Percentiles rank a stretch among this genome's conserved stretches.
phyloP scores from a whole-genome alignment of 2,329 filamentous ascomycete genomes.

The Dactylellina cionopaga region DNA sequence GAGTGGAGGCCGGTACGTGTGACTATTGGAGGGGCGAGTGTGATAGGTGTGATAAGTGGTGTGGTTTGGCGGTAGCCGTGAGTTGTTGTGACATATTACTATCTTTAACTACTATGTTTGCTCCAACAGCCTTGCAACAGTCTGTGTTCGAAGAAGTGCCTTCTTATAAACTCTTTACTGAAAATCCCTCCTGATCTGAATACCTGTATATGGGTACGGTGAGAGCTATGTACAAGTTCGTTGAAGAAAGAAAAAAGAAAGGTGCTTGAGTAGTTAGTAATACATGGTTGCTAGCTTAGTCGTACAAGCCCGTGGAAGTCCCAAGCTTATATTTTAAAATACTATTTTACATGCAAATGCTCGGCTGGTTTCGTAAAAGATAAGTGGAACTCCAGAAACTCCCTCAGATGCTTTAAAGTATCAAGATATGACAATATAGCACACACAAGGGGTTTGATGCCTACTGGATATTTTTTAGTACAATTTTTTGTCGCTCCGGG shows the following conservation, averaged over 20 bases:
- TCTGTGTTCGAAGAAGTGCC: neutral
- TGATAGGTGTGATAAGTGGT: neutral
- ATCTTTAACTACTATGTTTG: too few species aligned
- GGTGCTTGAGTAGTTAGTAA: too few species aligned
- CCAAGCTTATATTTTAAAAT: too few species aligned
- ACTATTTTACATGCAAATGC: too few species aligned
- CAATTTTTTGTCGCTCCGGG: conserved; percentile 87
- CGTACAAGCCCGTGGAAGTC: neutral
- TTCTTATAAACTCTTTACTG: neutral
- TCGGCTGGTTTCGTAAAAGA: too few species aligned
- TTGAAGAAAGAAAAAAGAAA: too few species aligned
- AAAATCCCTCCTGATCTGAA: neutral
- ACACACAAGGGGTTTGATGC: neutral
- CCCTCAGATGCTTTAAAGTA: conserved; percentile 3
- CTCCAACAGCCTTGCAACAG: too few species aligned
- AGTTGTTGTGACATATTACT: neutral
- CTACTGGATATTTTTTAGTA: conserved; percentile 61
- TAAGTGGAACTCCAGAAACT: conserved; percentile 23
- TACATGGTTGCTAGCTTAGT: neutral
- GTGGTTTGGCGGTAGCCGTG: neutral
- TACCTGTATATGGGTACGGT: neutral
- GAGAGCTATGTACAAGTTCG: neutral
- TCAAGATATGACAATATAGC: neutral
- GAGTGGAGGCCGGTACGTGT: neutral
- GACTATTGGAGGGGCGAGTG: neutral